phyloP scores from a whole-genome alignment of 331 rosid genomes.

The Arachis monticola region DNA sequence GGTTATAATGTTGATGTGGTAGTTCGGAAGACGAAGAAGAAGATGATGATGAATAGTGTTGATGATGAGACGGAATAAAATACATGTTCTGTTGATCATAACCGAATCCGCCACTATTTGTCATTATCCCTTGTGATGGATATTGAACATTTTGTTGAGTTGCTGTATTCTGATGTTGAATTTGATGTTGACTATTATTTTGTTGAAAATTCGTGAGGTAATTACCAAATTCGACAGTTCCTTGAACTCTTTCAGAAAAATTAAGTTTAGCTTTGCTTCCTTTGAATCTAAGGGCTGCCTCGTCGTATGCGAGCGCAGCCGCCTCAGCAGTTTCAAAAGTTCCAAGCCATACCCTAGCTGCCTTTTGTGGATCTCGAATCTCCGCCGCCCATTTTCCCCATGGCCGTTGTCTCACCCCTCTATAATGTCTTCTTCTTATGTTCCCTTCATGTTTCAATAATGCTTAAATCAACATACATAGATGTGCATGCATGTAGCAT shows the following conservation, averaged over 20 bases:
- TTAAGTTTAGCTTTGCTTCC: conserved; percentile 94
- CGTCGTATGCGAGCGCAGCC: conserved; percentile 83
- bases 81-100: conserved; percentile 5
- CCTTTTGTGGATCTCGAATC: conserved; percentile 85
- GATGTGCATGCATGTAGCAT: not conserved
- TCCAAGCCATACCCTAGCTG: conserved; percentile 91
- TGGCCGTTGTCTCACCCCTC: conserved; percentile 93
- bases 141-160: conserved; percentile 42
- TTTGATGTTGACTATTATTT: not conserved
- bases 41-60: conserved; percentile 23
- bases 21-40: conserved; percentile 40
- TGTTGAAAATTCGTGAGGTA: conserved; percentile 46
- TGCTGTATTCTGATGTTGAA: conserved; percentile 7
- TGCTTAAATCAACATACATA: conserved; percentile 2
- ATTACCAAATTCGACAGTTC: conserved; percentile 36
- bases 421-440: conserved; percentile 65
- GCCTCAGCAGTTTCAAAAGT: conserved; percentile 86
- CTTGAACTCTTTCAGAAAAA: conserved; percentile 85
- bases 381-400: conserved; percentile 97
- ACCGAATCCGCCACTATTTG: conserved; percentile 15
- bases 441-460: conserved; percentile 44
- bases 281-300: conserved; percentile 89
- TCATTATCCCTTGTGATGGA: conserved; percentile 25
- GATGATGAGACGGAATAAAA: conserved; percentile 2
- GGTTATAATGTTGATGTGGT: conserved; percentile 28